A percentile compares a stretch with the other conserved stretches of the same genome.
Evolutionary conservation across 768 basidiomycete species (phyloP).

Genomic region (Bullera alba): DNA sequence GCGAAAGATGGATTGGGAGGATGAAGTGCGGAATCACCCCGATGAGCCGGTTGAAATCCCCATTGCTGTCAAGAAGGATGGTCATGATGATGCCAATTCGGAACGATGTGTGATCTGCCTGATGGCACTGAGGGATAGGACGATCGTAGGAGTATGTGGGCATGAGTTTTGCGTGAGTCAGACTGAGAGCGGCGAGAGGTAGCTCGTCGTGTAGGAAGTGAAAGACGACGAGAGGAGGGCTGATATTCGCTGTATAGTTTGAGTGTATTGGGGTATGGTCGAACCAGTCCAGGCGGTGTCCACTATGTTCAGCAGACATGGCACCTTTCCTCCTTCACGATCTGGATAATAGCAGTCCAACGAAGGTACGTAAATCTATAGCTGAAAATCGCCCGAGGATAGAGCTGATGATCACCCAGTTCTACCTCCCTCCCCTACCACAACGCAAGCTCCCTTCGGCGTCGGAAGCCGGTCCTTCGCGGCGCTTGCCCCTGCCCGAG

Average conservation of each 20-base stretch:
- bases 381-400: background rate
- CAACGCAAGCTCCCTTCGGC: constrained; percentile 13
- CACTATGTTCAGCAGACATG: constrained; percentile 37
- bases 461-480: constrained; percentile 21
- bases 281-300: constrained; percentile 43
- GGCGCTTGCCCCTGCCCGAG: constrained; percentile 3
- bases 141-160: constrained; percentile 74
- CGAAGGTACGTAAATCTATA: constrained; percentile 27
- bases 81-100: constrained; percentile 48
- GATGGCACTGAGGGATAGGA: constrained; percentile 65
- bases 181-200: background rate
- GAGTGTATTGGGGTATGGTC: constrained; percentile 83
- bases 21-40: constrained; percentile 17
- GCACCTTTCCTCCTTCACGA: constrained; percentile 40
- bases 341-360: constrained; percentile 29
- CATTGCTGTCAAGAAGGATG: constrained; percentile 16
- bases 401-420: constrained; percentile 47
- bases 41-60: constrained; percentile 22
- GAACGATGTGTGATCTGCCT: constrained; percentile 82
- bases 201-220: background rate
- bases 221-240: too few relatives aligned
- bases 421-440: constrained; percentile 61
- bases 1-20: constrained; percentile 40
- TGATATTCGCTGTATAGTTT: constrained; percentile 48
- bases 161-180: constrained; percentile 70